Conservation (phyloP, 2,329 filamentous ascomycete genomes). For the Penicillium sp. region DNA sequence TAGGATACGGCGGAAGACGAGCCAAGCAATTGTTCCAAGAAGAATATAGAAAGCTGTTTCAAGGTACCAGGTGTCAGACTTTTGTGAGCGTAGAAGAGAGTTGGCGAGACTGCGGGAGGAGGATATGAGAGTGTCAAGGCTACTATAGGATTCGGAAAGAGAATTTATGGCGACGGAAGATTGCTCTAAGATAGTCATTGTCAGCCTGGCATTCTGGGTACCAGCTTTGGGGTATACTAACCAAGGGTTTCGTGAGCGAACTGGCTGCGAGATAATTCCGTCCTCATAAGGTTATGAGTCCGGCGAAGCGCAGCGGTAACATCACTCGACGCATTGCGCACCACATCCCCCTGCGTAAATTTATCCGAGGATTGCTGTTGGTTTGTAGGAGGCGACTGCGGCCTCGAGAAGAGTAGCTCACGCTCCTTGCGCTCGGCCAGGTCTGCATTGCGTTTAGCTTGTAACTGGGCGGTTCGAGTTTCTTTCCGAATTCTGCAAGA, state of each 20-base stretch:
- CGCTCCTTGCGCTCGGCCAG: constrained; percentile 76
- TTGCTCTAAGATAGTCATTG: constrained; percentile 56
- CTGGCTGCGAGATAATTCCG: constrained; percentile 81
- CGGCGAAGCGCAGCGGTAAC: constrained; percentile 82
- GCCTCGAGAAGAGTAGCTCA: constrained; percentile 70
- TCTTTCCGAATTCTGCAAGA: constrained; percentile 59
- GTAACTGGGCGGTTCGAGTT: constrained; percentile 46
- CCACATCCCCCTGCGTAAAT: constrained; percentile 71
- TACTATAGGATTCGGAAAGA: constrained; percentile 79
- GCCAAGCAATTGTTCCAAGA: constrained; percentile 76
- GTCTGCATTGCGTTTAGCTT: constrained; percentile 75
- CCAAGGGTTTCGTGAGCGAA: constrained; percentile 86
- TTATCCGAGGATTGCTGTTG: constrained; percentile 48
- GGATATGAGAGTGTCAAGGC: constrained; percentile 75
- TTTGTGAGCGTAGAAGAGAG: constrained; percentile 82
- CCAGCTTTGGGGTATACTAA: constrained; percentile 23
- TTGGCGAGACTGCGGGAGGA: constrained; percentile 76
- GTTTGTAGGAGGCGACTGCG: constrained; percentile 31
- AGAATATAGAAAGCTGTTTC: constrained; percentile 87
- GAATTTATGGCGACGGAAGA: constrained; percentile 81
- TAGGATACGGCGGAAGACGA: constrained; percentile 79
- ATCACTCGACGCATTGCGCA: constrained; percentile 75
- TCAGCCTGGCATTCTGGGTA: constrained; percentile 1
- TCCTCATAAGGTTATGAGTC: constrained; percentile 84
- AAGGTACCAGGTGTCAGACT: constrained; percentile 98